Percentiles rank a stretch among this genome's conserved stretches.
These are phyloP conservation scores for Magnaporthales sp. DNA, from an alignment of 2,329 filamentous ascomycete species.

Conservation along the genomic window DNA sequence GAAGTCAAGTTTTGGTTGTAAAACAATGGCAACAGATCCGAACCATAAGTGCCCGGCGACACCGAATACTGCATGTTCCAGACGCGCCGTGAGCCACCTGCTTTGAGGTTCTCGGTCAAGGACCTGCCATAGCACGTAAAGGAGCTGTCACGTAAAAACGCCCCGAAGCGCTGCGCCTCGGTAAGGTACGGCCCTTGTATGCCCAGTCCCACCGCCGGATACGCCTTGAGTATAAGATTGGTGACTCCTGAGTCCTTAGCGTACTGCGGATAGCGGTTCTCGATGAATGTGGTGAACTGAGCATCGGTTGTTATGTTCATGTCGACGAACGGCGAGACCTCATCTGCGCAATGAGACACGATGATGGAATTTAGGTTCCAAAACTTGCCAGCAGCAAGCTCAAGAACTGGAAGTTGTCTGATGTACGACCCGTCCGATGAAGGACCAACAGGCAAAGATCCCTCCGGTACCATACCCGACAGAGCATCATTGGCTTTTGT, in stretches of 20 bases:
- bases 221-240: slow-evolving; percentile 18
- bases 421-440: slow-evolving; percentile 22
- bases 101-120: slow-evolving; percentile 24
- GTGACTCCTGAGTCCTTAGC: slow-evolving; percentile 17
- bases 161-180: slow-evolving; percentile 18
- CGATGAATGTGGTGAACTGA: slow-evolving; percentile 22
- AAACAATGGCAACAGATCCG: slow-evolving; percentile 31
- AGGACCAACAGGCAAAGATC: slow-evolving; percentile 22
- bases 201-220: slow-evolving; percentile 16
- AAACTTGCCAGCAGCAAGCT: slow-evolving; percentile 18
- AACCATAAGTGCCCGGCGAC: slow-evolving; percentile 28
- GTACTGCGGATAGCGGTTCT: slow-evolving; percentile 22
- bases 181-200: slow-evolving; percentile 11
- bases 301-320: slow-evolving; percentile 19
- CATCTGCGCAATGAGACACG: slow-evolving; percentile 21
- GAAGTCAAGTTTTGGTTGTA: slow-evolving; percentile 22
- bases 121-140: slow-evolving; percentile 27
- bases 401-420: slow-evolving; percentile 21
- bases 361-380: slow-evolving; percentile 19
- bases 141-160: slow-evolving; percentile 22
- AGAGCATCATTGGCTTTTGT: slow-evolving; percentile 19
- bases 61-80: slow-evolving; percentile 32
- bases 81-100: slow-evolving; percentile 17
- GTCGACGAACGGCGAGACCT: slow-evolving; percentile 20
- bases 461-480: slow-evolving; percentile 15